A percentile compares a stretch with the other conserved stretches of the same genome.
phyloP scores from a whole-genome alignment of 2,329 filamentous ascomycete genomes.

The Phialemonium atrogriseum region DNA sequence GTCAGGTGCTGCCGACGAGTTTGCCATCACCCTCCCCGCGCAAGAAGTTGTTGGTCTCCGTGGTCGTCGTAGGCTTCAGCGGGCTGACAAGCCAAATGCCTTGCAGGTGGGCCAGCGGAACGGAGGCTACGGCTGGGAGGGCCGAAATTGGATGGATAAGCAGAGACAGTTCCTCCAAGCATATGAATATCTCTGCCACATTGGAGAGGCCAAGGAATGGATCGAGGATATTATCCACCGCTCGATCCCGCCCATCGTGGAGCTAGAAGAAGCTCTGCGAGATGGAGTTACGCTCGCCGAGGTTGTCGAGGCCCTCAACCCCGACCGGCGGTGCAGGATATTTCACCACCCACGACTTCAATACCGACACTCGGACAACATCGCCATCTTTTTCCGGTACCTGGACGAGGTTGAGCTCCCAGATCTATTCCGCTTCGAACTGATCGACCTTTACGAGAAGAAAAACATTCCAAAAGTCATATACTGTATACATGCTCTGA shows the following conservation, averaged over 20 bases:
- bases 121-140: slow-evolving; percentile 62
- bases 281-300: slow-evolving; percentile 93
- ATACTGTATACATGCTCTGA: slow-evolving; percentile 94
- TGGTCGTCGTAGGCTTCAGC: slow-evolving; percentile 74
- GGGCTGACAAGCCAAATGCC: slow-evolving; percentile 47
- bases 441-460: slow-evolving; percentile 97
- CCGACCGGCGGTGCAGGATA: slow-evolving; percentile 67
- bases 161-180: slow-evolving; percentile 93
- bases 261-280: slow-evolving; percentile 84
- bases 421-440: slow-evolving; percentile 91
- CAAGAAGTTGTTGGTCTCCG: slow-evolving; percentile 85
- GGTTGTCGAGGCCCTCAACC: slow-evolving; percentile 81
- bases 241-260: slow-evolving; percentile 82
- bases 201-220: slow-evolving; percentile 98
- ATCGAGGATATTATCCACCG: slow-evolving; percentile 85
- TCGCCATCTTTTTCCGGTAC: slow-evolving; percentile 91
- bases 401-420: slow-evolving; percentile 86
- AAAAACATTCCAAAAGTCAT: slow-evolving; percentile 99
- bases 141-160: slow-evolving; percentile 97
- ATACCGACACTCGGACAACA: slow-evolving; percentile 95
- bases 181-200: slow-evolving; percentile 97
- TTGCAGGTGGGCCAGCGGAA: slow-evolving; percentile 35
- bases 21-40: slow-evolving; percentile 66
- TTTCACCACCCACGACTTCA: slow-evolving; percentile 81
- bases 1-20: slow-evolving; percentile 67